These are phyloP conservation scores for Papiliotrema terrestris DNA, from an alignment of 1,284 basidiomycete species.

Conservation along the genomic window DNA sequence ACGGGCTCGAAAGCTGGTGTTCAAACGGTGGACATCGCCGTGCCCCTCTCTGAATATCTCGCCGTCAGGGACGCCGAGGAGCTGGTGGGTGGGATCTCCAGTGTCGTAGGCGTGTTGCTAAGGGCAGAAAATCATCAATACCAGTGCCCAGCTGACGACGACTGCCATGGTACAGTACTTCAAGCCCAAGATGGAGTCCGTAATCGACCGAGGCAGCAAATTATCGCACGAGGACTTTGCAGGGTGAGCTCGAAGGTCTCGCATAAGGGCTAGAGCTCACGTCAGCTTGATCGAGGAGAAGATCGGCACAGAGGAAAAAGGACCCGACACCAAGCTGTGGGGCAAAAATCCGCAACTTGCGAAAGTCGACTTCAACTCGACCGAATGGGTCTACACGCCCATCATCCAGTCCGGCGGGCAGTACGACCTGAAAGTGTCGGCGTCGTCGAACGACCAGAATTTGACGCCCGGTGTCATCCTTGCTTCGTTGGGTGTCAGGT, in stretches of 20 bases:
- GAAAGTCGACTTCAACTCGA: conserved; percentile 78
- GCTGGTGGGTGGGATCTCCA: conserved; percentile 56
- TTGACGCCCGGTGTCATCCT: conserved; percentile 91
- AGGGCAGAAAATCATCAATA: conserved; percentile 67
- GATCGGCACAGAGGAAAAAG: conserved; percentile 80
- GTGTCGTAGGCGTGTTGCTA: conserved; percentile 5
- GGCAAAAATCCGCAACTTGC: conserved; percentile 66
- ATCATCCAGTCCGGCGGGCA: conserved; percentile 92
- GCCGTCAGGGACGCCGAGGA: conserved; percentile 89
- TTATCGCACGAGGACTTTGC: conserved; percentile 84
- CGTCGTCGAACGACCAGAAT: conserved; percentile 75
- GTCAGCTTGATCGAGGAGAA: conserved; percentile 60
- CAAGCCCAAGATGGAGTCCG: conserved; percentile 80
- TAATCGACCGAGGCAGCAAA: conserved; percentile 86
- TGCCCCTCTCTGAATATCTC: conserved; percentile 72
- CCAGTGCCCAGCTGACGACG: conserved; percentile 74
- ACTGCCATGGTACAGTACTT: conserved; percentile 83
- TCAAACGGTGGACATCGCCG: conserved; percentile 72
- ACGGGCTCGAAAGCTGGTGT: conserved; percentile 47
- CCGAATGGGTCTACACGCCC: conserved; percentile 91
- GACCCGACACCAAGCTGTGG: conserved; percentile 86
- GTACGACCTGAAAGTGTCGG: conserved; percentile 84
- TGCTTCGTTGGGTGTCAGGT: conserved; percentile 82
- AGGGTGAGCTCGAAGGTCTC: conserved; percentile 24
- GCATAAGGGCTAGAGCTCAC: neutral